Base-by-base conservation (phyloP, 805 yeast genomes). In the Candida fluviatilis region DNA sequence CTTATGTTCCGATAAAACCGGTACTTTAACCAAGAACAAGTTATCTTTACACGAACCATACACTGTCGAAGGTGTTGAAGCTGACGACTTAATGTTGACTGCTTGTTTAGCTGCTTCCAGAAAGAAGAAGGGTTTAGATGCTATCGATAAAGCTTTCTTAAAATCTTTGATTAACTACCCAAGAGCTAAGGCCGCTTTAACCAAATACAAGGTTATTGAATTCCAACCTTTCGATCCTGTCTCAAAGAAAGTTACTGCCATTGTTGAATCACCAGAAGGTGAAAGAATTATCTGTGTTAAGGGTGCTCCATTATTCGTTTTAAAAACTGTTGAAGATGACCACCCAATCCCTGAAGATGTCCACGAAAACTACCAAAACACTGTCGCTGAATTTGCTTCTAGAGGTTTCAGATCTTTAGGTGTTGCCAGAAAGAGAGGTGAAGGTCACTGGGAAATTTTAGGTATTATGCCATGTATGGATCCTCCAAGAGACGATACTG, bases 401-500 rank as follows among this genome's bases (percentile, higher is more conserved):
- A 84, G 96, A 81, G 96, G 96, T 80, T 89, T 87, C 91, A 80
- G 96, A 74, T 89, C 96, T 61, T 78, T 89, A 66, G 96, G 96
- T 83, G 96, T 89, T 75, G 96, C 96, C 51, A 86, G 96, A 80
- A 87, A 87, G 87, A 82, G 95, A 77, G 96, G 95, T 73, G 95
- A 87, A 72, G 95, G 95, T 59, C 95, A 86, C 81, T 89, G 96
- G 96, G 96, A 89, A 75, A 88, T 89, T 57, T 75, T 89, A 62
- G 96, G 96, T 68, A 90, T 89, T 68, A 88, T 89, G 96, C 96
- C 96, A 70, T 88, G 95, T 75, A 84, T 86, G 90, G 96, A 89
- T 73, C 96, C 96, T 62, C 96, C 96, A 73, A 85, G 96, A 81
- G 95, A 89, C 73, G 96, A 89, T 71, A 89, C 96, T 75, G 95